phyloP scores from a whole-genome alignment of 345 rosid genomes.

The Citrus trifoliata region DNA sequence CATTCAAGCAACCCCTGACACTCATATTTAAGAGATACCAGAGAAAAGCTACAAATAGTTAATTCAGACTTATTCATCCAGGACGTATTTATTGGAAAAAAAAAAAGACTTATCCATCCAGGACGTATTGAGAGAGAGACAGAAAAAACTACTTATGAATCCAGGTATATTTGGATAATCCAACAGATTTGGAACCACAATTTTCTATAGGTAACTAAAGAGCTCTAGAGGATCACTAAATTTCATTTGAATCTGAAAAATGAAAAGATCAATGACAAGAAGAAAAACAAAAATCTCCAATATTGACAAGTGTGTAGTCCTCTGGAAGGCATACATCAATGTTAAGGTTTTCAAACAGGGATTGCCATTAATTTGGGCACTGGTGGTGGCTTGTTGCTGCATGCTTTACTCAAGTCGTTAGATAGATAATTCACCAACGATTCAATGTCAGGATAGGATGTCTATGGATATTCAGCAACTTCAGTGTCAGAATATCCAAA shows the following conservation, averaged over 20 bases:
- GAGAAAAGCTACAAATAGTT: background rate
- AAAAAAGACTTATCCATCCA: background rate
- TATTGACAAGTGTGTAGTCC: background rate
- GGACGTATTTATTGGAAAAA: background rate
- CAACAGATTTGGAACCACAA: background rate
- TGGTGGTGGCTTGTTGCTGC: constrained; percentile 68
- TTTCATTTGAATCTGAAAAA: background rate
- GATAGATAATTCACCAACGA: constrained; percentile 64
- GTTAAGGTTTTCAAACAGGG: background rate
- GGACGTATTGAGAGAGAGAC: too few species aligned
- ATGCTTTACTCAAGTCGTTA: constrained; percentile 63
- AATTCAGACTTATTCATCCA: background rate
- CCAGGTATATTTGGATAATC: background rate
- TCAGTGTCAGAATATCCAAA: constrained; percentile 90
- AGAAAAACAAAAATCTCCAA: background rate
- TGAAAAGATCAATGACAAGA: background rate
- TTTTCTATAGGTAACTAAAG: background rate
- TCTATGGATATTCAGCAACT: constrained; percentile 76
- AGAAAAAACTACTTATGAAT: background rate
- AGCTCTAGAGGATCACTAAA: background rate
- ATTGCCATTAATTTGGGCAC: constrained; percentile 57
- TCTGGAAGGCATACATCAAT: background rate
- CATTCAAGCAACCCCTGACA: background rate
- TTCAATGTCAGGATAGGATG: constrained; percentile 56
- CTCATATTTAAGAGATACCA: background rate